Conservation (phyloP, 2,329 filamentous ascomycete genomes). For the Pseudonectria foliicola region DNA sequence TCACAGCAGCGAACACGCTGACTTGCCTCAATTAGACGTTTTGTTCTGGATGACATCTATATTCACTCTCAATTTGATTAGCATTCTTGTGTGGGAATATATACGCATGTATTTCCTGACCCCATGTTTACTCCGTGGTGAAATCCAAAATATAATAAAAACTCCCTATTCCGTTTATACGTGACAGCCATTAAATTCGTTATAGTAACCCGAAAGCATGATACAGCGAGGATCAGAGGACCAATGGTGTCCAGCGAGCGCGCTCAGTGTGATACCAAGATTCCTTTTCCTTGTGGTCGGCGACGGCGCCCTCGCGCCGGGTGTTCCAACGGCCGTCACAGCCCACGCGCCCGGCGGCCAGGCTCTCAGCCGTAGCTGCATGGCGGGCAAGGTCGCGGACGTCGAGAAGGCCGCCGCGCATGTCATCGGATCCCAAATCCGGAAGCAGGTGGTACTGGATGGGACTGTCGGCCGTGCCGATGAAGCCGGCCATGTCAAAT, state of each 20-base stretch:
- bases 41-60: no score
- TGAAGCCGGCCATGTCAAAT: conserved; percentile 51
- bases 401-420: conserved; percentile 48
- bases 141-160: no score
- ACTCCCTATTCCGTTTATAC: no score
- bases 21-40: no score
- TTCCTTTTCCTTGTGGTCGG: conserved; percentile 42
- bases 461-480: conserved; percentile 51
- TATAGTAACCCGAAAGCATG: no score
- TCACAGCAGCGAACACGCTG: no score
- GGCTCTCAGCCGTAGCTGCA: conserved; percentile 34
- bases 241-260: conserved; percentile 32
- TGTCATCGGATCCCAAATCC: conserved; percentile 48
- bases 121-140: no score
- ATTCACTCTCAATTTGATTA: no score
- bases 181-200: no score
- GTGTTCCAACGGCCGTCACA: conserved; percentile 43
- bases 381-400: conserved; percentile 43
- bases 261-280: conserved; percentile 45
- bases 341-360: conserved; percentile 29
- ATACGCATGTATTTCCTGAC: no score
- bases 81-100: no score
- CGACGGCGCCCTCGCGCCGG: conserved; percentile 24
- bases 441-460: conserved; percentile 56
- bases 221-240: conserved; percentile 10